Evolutionary conservation across 345 rosid species (phyloP), one percentile per base, ranked within the genome.

Genomic region (Passiflora organensis): DNA sequence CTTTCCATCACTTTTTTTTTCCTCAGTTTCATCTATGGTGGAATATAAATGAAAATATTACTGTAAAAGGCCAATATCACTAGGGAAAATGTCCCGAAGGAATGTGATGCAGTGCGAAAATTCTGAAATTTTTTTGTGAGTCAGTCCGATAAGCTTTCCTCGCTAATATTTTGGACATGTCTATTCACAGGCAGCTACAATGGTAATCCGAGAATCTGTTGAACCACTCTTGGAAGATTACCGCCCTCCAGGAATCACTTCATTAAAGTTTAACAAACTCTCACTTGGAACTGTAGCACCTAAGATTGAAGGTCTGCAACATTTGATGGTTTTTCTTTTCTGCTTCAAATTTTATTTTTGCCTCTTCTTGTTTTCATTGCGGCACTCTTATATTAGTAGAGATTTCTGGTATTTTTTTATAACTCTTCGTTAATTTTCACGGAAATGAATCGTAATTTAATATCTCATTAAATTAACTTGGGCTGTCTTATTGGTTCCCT

Each of bases 171-270:
- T 39, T 63, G 58, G 48, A 50, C 63, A 46, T 68, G 43, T 60
- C 55, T 59, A 62, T 73, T 69, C 49, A 55, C 79, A 89, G 97
- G 99, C 99, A 19, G 99, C 96, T 56, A 80, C 91, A 23, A 53
- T 81, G 71, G 91, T 94, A 54, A 80, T 94, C 38, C 80, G 73
- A 74, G 99, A 94, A 74, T 87, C 99, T 53, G 99, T 94, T 61
- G 99, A 94, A 67, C 99, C 99, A 13, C 68, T 94, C 28, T 72
- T 94, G 68, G 99, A 94, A 80, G 90, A 89, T 50, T 94, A 94
- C 71, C 79, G 97, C 53, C 99, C 97, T 52, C 71, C 97, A 10
- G 99, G 97, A 70, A 89, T 94, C 47, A 82, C 99, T 66, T 83
- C 97, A 12, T 58, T 94, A 43, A 94, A 85, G 76, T 89, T 94